Evolutionary conservation across 2,329 filamentous ascomycete species (phyloP), one percentile per base, ranked within the genome.

Genomic region (Aspergillus flavus): DNA sequence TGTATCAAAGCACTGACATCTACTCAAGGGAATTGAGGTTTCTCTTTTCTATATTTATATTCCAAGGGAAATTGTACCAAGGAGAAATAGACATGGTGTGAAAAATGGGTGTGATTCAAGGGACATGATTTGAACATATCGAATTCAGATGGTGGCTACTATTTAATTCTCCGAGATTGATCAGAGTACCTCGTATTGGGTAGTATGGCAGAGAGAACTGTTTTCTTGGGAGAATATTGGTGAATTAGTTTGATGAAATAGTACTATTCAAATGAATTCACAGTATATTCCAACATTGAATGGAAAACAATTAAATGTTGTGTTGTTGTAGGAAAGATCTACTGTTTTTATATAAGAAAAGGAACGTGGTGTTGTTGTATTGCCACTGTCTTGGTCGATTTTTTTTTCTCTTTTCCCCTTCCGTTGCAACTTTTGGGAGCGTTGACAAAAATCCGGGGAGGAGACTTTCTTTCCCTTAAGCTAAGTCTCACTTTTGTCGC

Each of bases 401-500:
- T 36, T 34, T 54, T 54, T 54, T n/a, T n/a, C 28, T 53, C 26
- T 34, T 30, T 54, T 16, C 14, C 23, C 23, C 26, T 50, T 50
- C 46, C 46, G 46, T 50, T 52, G 48, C 48, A 34, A 32, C 28
- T 34, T 52, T 52, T 32, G 46, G 34, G 5, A 58, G 32, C 41
- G 45, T 53, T 55, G 52, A 57, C 54, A 61, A 61, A 36, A 55
- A 53, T 46, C 39, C 39, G 59, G 59, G 34, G 41, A 52, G 34
- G 52, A 55, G 52, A 36, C 30, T 53, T 43, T 53, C 16, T 53
- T 34, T 39, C 41, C 45, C 36, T 53, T 57, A 59, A 62, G 56
- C 55, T 61, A 65, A 59, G 63, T 66, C 61, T 60, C 66, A 58
- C 61, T 62, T 64, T 64, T 61, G 59, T 66, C 65, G 67, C 68